phyloP scores from a whole-genome alignment of 1,139 yeast species.

The Saccharomycopsis hybrid region DNA sequence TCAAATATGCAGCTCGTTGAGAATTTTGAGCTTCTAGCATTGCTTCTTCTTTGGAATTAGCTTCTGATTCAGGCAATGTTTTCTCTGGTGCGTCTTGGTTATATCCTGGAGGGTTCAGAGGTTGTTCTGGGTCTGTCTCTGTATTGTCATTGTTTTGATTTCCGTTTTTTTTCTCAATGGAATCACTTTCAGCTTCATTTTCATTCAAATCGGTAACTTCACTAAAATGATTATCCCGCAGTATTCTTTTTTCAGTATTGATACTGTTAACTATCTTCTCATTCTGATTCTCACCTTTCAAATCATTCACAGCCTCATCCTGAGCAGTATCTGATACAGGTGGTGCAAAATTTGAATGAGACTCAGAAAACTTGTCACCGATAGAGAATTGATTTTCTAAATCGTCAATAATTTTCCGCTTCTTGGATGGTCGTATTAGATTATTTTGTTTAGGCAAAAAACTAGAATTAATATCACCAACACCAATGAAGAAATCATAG shows the following conservation, averaged over 20 bases:
- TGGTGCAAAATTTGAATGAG: too few species aligned
- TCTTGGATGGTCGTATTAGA: constrained; percentile 60
- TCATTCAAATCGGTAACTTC: background rate
- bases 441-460: constrained; percentile 80
- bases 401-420: constrained; percentile 45
- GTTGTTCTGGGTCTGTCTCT: background rate
- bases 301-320: background rate
- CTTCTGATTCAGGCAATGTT: background rate
- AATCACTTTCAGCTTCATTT: constrained; percentile 26
- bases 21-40: constrained; percentile 3
- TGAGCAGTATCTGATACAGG: background rate
- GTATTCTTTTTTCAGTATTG: too few species aligned
- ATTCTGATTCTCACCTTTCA: too few species aligned
- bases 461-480: constrained; percentile 94
- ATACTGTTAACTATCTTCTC: too few species aligned
- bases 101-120: too few species aligned
- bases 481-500: constrained; percentile 91
- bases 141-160: background rate
- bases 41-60: constrained; percentile 1
- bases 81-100: background rate
- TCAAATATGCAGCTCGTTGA: constrained; percentile 10
- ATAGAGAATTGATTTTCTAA: constrained; percentile 27
- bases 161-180: constrained; percentile 32
- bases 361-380: too few species aligned
- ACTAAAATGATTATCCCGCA: constrained; percentile 18